Base-by-base conservation (phyloP, 148 eudicot species). In the Heliosperma pusillum region DNA sequence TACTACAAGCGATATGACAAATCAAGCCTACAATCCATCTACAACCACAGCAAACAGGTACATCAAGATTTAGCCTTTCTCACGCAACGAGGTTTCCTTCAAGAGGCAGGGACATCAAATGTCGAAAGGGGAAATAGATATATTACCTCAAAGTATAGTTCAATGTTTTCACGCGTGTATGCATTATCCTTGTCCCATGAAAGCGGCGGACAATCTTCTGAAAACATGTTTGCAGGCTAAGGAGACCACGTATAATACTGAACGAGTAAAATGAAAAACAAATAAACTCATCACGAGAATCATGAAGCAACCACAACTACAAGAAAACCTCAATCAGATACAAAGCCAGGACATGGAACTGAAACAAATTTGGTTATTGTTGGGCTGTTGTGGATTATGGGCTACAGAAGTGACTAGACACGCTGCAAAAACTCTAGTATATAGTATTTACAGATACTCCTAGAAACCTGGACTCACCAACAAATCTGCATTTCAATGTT, bases 191-290 rank as follows among this genome's bases (percentile, higher is more conserved):
- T 85, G 82, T 94, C 98, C 97, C 98, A 92, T 62, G 90, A 88
- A 86, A 94, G 82, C 17, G 96, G 96, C 12, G 87, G 90, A 70
- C 76, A 80, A 80, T 77, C 66, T 74, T 90, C 96, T 86, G 93
- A 88, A 81, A 92, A 95, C 87, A 95, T 92, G 98, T 95, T 82
- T 76, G 86, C 50, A 82, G 75, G 92, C 85, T 89, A 90, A 94
- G 96, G 98, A 89, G 15, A 74, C 19, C 47, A 45, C 59, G 61
- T 52, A 4, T 12, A 33, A 22, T 64, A 2, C 16, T 25, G 29
- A 13, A 16, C 4, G 15, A 50, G 55, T 12, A 50, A 27, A 50
- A 27, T 66, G 3, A 13, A 16, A 29, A 17, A 27, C 17, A 20
- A 58, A 50, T 24, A 58, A 70, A 40, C 53, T 71, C 12, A 30